Evolutionary conservation across 2,329 filamentous ascomycete genomes (phyloP).

Genomic region (Colletotrichum cuscutae): DNA sequence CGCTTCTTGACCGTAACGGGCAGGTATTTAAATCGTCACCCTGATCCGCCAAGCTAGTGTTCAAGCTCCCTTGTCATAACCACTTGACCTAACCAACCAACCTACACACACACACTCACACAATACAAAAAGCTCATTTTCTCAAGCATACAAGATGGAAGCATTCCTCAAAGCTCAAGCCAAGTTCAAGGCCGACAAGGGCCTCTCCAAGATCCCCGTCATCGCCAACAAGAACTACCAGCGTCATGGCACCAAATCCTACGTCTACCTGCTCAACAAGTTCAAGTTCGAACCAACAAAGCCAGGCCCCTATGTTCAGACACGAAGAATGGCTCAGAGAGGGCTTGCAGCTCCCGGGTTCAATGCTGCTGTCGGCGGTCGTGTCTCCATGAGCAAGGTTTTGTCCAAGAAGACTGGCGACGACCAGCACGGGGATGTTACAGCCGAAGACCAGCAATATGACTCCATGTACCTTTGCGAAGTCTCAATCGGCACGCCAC

Average conservation of each 20-base stretch:
- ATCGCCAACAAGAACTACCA: slow-evolving; percentile 25
- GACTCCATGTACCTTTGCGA: slow-evolving; percentile 52
- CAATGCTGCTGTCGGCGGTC: slow-evolving; percentile 20
- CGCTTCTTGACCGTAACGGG: neutral
- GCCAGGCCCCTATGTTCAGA: slow-evolving; percentile 28
- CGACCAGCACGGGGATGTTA: slow-evolving; percentile 26
- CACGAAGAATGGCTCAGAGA: slow-evolving; percentile 28
- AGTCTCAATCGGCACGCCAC: slow-evolving; percentile 53
- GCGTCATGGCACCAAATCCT: slow-evolving; percentile 29
- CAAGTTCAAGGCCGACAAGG: slow-evolving; percentile 29
- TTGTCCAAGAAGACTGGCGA: slow-evolving; percentile 19
- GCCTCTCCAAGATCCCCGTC: slow-evolving; percentile 16
- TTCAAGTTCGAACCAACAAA: slow-evolving; percentile 33
- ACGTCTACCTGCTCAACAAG: slow-evolving; percentile 31
- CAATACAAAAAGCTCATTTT: neutral
- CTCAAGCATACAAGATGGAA: slow-evolving; percentile 4
- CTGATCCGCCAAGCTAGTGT: neutral
- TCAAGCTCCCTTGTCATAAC: neutral
- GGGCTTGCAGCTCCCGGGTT: slow-evolving; percentile 31
- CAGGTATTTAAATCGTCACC: neutral
- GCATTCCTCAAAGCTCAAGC: slow-evolving; percentile 21
- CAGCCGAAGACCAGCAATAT: slow-evolving; percentile 61
- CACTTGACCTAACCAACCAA: neutral
- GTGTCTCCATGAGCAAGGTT: slow-evolving; percentile 27
- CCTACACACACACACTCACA: neutral